Conservation (phyloP, 106 monocot genomes). For the Dactylorhiza incarnata region DNA sequence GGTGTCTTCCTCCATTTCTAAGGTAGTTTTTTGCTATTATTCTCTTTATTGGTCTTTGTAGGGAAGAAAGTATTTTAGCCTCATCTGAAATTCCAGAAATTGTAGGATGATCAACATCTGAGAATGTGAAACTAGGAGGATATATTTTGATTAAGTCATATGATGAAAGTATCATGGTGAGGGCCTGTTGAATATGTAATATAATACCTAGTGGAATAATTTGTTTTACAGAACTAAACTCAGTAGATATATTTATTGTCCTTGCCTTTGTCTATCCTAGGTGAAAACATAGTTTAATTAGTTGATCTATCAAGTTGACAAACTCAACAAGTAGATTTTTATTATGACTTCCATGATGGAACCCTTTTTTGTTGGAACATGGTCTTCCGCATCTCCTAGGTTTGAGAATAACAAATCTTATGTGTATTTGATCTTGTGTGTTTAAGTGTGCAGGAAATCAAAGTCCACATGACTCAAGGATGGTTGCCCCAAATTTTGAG, state of each 20-base stretch:
- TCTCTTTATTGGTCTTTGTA: constrained; percentile 95
- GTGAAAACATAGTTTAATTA: constrained; percentile 89
- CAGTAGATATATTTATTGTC: constrained; percentile 72
- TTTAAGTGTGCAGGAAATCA: too few relatives aligned
- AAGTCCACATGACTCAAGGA: too few relatives aligned
- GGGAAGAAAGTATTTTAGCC: constrained; percentile 93
- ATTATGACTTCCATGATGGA: constrained; percentile 45
- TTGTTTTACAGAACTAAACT: constrained; percentile 90
- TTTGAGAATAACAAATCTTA: too few relatives aligned
- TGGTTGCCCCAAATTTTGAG: too few relatives aligned
- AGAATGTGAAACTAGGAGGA: constrained; percentile 46
- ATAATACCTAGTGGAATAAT: constrained; percentile 97
- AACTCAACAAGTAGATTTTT: constrained; percentile 66
- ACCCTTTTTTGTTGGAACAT: too few relatives aligned
- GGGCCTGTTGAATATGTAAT: constrained; percentile 84
- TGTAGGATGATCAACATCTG: constrained; percentile 50
- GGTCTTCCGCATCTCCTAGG: too few relatives aligned
- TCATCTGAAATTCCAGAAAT: constrained; percentile 95
- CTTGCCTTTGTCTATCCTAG: constrained; percentile 75
- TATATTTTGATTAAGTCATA: constrained; percentile 39
- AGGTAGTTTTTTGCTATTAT: too few relatives aligned
- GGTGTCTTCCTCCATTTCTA: too few relatives aligned
- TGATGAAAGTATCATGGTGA: constrained; percentile 67
- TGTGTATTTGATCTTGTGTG: too few relatives aligned
- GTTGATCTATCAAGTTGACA: constrained; percentile 75